Evolutionary conservation across 371 early-diverging fungal species (phyloP).

Genomic region (Rhizopus microsporus): DNA sequence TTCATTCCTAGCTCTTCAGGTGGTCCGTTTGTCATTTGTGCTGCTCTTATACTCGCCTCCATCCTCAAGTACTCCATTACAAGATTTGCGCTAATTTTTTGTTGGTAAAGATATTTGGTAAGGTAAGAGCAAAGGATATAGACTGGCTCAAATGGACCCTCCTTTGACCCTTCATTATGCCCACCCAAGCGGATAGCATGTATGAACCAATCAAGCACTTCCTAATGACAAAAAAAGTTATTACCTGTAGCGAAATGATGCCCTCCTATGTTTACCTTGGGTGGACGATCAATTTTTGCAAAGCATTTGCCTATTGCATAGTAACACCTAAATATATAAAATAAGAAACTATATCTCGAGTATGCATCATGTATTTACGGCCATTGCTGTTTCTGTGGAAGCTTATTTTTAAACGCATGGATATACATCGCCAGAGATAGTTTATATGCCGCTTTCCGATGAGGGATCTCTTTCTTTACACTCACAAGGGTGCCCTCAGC

Average conservation of each 20-base stretch:
- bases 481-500: slow-evolving; percentile 16
- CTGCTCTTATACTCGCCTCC: not conserved
- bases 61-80: slow-evolving; percentile 7
- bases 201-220: slow-evolving; percentile 49
- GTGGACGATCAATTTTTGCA: slow-evolving; percentile 52
- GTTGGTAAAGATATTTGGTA: slow-evolving; percentile 50
- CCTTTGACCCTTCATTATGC: slow-evolving; percentile 48
- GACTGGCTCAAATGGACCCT: slow-evolving; percentile 59
- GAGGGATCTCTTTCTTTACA: slow-evolving; percentile 9
- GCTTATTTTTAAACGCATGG: slow-evolving; percentile 40
- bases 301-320: slow-evolving; percentile 67
- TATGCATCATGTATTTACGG: slow-evolving; percentile 29
- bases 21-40: not conserved
- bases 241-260: slow-evolving; percentile 3
- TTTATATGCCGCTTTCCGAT: slow-evolving; percentile 43
- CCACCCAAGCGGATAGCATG: slow-evolving; percentile 47
- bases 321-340: slow-evolving; percentile 38
- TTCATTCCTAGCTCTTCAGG: too few relatives aligned
- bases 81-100: slow-evolving; percentile 43
- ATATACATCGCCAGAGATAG: slow-evolving; percentile 42
- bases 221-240: slow-evolving; percentile 17
- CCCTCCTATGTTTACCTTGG: slow-evolving; percentile 30
- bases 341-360: not conserved
- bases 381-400: slow-evolving; percentile 37
- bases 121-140: slow-evolving; percentile 60